Percentiles rank a stretch among this genome's conserved stretches.
These are phyloP conservation scores for Allomyces macrogynus DNA, from an alignment of 192 early-diverging fungal genomes.

Conservation along the genomic window DNA sequence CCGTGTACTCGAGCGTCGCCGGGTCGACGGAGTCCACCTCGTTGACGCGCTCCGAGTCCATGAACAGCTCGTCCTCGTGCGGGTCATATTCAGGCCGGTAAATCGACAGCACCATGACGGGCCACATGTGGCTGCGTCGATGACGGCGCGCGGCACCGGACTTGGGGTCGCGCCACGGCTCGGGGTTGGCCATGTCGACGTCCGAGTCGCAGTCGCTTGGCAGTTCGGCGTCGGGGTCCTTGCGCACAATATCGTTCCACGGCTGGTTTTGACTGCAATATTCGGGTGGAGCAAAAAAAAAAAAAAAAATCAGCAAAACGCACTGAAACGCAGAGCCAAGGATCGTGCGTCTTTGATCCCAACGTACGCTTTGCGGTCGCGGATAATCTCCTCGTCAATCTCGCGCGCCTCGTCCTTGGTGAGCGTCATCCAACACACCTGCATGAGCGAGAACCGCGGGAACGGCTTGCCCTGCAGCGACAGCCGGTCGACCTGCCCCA, in stretches of 20 bases:
- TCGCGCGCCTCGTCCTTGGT: not conserved
- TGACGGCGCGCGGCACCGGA: not conserved
- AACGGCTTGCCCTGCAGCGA: no score
- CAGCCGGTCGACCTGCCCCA: no score
- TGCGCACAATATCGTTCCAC: not conserved
- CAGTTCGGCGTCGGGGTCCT: not conserved
- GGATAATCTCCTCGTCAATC: not conserved
- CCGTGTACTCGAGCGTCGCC: not conserved
- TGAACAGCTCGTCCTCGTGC: no score
- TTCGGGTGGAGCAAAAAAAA: no score
- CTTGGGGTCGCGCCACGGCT: no score
- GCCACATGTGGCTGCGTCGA: not conserved
- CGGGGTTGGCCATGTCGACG: no score
- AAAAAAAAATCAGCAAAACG: no score
- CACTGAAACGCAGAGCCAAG: not conserved
- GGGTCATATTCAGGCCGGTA: no score
- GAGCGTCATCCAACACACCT: not conserved
- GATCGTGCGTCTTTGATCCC: no score
- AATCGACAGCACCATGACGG: not conserved
- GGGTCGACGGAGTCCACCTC: not conserved
- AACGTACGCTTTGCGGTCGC: not conserved
- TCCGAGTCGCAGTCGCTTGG: not conserved
- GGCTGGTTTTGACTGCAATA: not conserved
- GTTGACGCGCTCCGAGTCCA: not conserved
- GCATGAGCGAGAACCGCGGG: not conserved